These are phyloP conservation scores for Aciculoconidium aculeatum DNA, from an alignment of 805 yeast species.

Conservation along the genomic window DNA sequence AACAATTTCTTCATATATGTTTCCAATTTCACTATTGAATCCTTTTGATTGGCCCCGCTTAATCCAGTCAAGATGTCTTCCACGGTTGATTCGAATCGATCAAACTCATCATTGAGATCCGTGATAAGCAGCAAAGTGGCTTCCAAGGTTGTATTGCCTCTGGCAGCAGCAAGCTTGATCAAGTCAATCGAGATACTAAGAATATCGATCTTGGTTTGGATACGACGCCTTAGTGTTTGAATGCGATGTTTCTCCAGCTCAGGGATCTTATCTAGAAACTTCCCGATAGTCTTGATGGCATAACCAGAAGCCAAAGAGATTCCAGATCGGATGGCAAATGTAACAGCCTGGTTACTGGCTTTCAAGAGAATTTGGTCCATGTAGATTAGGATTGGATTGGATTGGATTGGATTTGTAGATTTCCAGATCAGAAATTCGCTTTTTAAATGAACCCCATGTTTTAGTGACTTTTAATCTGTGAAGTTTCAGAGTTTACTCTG, in stretches of 20 bases:
- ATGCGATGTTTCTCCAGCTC: constrained; percentile 44
- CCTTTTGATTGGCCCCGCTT: constrained; percentile 24
- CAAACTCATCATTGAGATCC: constrained; percentile 53
- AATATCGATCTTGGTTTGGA: constrained; percentile 55
- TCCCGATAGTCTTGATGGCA: constrained; percentile 59
- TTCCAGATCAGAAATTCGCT: too few relatives aligned
- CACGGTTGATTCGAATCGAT: constrained; percentile 48
- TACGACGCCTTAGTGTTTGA: constrained; percentile 34
- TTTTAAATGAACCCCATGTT: too few relatives aligned
- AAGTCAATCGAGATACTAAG: constrained; percentile 64
- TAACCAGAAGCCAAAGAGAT: constrained; percentile 68
- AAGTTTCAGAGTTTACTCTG: too few relatives aligned
- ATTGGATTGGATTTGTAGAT: background rate
- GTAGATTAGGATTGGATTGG: background rate
- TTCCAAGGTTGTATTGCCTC: constrained; percentile 55
- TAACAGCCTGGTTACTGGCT: constrained; percentile 76
- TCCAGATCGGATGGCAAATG: constrained; percentile 74
- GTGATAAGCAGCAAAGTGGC: constrained; percentile 49
- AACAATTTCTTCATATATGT: constrained; percentile 43
- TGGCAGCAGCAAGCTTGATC: constrained; percentile 54
- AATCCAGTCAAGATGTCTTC: constrained; percentile 29
- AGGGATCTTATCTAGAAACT: constrained; percentile 51
- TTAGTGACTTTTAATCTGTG: too few relatives aligned
- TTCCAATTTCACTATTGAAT: constrained; percentile 43
- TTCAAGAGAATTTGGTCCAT: constrained; percentile 41